Evolutionary conservation across 2,329 filamentous ascomycete genomes (phyloP), one percentile per base, ranked within the genome.

Genomic region (Trichoderma koningiopsis): DNA sequence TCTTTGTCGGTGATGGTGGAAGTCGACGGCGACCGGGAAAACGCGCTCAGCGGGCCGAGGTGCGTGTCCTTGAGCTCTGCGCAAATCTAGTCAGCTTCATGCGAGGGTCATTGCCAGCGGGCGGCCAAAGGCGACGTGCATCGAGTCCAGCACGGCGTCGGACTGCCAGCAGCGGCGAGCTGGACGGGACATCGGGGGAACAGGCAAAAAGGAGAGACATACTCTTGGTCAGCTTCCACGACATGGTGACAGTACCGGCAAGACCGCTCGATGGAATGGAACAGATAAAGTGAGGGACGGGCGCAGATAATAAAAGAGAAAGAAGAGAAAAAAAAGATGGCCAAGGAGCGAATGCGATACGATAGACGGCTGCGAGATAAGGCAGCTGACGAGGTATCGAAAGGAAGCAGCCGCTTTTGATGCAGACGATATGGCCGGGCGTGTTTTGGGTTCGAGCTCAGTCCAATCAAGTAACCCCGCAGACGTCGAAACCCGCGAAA

Each of bases 51-150:
- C 77, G 94, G 93, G 72, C 93, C 93, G 78, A 98, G 85, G 84
- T 98, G 96, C 79, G 95, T 98, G 83, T 98, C 95, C 86, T 98
- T 98, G 80, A 99, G 87, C 83, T 98, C 81, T 82, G 71, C 56
- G 71, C 31, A 56, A 6, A 31, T 64, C 55, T 60, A 58, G 73
- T 79, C 68, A 79, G 75, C 66, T 22, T 59, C 58, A 55, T 40
- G 19, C 27, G 40, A 14, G 7, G 37, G 16, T 5, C 22, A 33
- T 22, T 19, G n/a, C 16, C 10, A 40, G 22, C 57, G 22, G 2
- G 14, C 43, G 24, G 43, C 33, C 16, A 31, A 22, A 33, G 29
- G 52, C 19, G 24, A 31, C 47, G 40, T 13, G 11, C 22, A 11
- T 49, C 52, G 33, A n/a, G 43, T 8, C 43, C 47, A n/a, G 8